Conservation (phyloP, 768 basidiomycete species). For the Suillus subaureus region DNA sequence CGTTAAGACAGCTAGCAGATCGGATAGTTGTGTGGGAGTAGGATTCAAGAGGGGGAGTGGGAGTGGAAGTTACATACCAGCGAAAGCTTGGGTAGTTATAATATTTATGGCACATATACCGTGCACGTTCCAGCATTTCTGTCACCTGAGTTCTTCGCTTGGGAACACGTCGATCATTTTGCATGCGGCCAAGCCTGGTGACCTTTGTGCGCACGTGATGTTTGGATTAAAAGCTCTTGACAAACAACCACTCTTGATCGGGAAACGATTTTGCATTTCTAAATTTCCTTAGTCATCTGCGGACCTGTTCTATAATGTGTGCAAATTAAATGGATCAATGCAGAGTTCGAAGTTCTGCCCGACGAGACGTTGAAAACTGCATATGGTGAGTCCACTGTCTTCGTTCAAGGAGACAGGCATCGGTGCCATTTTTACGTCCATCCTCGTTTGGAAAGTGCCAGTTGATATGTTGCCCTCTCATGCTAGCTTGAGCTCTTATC, state of each 20-base stretch:
- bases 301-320: too few species aligned
- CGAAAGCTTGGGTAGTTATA: background rate
- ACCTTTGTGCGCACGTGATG: background rate
- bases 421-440: too few species aligned
- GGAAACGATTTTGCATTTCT: too few species aligned
- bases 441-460: too few species aligned
- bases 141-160: background rate
- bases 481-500: too few species aligned
- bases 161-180: background rate
- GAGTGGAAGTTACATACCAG: background rate
- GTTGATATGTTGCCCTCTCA: too few species aligned
- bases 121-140: background rate
- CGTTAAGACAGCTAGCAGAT: background rate
- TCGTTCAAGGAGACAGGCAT: too few species aligned
- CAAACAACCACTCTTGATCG: background rate
- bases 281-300: too few species aligned
- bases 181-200: background rate
- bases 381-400: too few species aligned
- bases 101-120: background rate
- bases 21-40: background rate
- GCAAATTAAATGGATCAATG: too few species aligned
- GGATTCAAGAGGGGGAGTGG: background rate
- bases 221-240: background rate
- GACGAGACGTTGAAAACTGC: too few species aligned
- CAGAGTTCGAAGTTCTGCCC: too few species aligned